Conservation (phyloP, 2,329 filamentous ascomycete genomes). For the Paraphoma sp. region DNA sequence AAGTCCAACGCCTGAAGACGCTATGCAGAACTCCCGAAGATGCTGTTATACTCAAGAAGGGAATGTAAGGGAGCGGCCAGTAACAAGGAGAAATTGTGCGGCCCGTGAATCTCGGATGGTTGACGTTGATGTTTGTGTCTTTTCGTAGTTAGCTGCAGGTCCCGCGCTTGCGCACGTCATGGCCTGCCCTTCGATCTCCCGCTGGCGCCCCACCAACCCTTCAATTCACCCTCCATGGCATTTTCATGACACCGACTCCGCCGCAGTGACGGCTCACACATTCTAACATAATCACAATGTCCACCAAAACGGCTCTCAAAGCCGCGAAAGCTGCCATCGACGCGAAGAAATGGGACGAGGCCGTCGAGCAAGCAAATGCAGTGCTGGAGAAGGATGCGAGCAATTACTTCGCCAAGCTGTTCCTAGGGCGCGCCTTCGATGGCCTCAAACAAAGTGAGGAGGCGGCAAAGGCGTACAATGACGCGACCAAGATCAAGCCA, state of each 20-base stretch:
- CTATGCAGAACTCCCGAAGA: constrained; percentile 5
- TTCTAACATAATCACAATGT: constrained; percentile 26
- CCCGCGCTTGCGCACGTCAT: constrained; percentile 35
- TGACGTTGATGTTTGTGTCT: constrained; percentile 29
- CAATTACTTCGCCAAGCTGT: constrained; percentile 89
- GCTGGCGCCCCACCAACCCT: constrained; percentile 15
- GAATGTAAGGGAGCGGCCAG: neutral
- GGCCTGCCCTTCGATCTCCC: constrained; percentile 20
- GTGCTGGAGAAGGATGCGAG: constrained; percentile 75
- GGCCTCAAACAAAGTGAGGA: constrained; percentile 75
- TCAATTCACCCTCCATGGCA: constrained; percentile 25
- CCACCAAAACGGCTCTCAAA: constrained; percentile 76
- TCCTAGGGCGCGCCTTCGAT: constrained; percentile 83
- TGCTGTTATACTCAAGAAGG: too few relatives aligned
- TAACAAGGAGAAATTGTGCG: neutral
- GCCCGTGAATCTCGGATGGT: constrained; percentile 12
- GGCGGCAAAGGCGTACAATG: constrained; percentile 77
- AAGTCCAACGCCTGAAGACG: neutral
- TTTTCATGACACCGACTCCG: constrained; percentile 20
- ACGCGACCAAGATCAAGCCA: constrained; percentile 74
- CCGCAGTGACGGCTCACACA: constrained; percentile 12
- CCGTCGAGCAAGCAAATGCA: constrained; percentile 70
- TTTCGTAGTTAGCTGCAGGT: constrained; percentile 34
- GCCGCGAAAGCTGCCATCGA: constrained; percentile 80
- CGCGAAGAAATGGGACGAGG: constrained; percentile 79